phyloP scores from a whole-genome alignment of 495 filamentous ascomycete species.

The Penicillium mononematosum region DNA sequence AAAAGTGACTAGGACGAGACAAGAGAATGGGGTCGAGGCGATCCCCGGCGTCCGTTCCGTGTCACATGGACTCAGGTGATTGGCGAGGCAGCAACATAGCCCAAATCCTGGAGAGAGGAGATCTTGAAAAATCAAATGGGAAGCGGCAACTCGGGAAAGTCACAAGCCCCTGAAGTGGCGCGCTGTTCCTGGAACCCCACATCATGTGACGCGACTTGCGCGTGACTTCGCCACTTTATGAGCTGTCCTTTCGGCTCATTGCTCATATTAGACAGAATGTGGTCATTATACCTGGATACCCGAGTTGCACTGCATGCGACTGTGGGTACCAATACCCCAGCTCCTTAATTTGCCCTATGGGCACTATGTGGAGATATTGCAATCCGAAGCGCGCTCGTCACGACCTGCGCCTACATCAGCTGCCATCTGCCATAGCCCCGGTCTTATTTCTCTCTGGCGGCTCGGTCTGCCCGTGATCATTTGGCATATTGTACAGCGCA shows the following conservation, averaged over 20 bases:
- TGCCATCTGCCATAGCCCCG: constrained; percentile 16
- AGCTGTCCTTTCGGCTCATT: constrained; percentile 5
- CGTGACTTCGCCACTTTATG: constrained; percentile 27
- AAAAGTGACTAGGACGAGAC: background rate
- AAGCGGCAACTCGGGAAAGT: constrained; percentile 15
- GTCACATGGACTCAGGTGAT: constrained; percentile 11
- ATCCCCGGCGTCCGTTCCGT: background rate
- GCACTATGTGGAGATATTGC: constrained; percentile 4
- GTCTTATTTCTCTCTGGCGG: constrained; percentile 16
- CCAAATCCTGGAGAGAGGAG: background rate
- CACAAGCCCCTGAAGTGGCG: constrained; percentile 21
- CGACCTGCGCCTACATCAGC: constrained; percentile 5
- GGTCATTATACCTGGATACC: background rate
- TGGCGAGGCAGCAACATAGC: background rate
- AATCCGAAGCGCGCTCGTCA: constrained; percentile 14
- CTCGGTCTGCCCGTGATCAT: constrained; percentile 16
- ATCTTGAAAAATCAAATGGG: background rate
- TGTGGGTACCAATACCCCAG: constrained; percentile 1
- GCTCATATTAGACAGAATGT: background rate
- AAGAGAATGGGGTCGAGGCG: background rate
- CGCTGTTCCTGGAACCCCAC: constrained; percentile 15
- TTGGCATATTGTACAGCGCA: constrained; percentile 7
- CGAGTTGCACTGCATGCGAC: background rate
- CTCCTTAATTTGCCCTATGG: background rate
- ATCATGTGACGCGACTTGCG: constrained; percentile 27